Evolutionary conservation across 495 filamentous ascomycete genomes (phyloP), one percentile per base, ranked within the genome.

Genomic region (Chaetomidium leptoderma): DNA sequence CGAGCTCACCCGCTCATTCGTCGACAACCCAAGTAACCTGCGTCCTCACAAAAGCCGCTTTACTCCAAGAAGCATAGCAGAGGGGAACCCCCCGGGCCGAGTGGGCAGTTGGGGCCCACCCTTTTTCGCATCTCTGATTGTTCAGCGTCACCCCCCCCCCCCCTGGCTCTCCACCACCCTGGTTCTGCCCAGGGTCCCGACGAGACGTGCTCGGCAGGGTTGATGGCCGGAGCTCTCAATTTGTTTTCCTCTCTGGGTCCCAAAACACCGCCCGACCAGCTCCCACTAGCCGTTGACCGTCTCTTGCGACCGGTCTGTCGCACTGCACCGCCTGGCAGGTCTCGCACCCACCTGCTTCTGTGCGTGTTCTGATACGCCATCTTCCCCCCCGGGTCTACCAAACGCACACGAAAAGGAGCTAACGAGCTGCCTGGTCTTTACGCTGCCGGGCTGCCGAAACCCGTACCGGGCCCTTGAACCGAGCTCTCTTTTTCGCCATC

Each of bases 61-160:
- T 39, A 24, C 53, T 54, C 51, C n/a, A 56, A 54, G 5, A 21
- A 24, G 26, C 10, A 36, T 49, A 58, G 50, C 43, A 53, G 48
- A 44, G 52, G 52, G 50, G 44, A 45, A 21, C 24, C 44, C 63
- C 62, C 57, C 51, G 57, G 59, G 48, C 59, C 58, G 55, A 54
- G 24, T 40, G 27, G 52, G 57, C 51, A 43, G 60, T 50, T 35
- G 56, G 39, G 63, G 50, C 45, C 64, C 66, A 63, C 64, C 57
- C 60, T 55, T 63, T 65, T 58, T 60, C 51, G 47, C 55, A 37
- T 42, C 21, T 64, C 50, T 69, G 63, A 66, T 68, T 66, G 59
- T 62, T 48, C 60, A 57, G 61, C 42, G 43, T 55, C 23, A 26
- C 35, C 44, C n/a, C n/a, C n/a, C n/a, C n/a, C n/a, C n/a, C n/a